Conservation (phyloP, 257 asterid genomes). For the Mitragyna speciosa region DNA sequence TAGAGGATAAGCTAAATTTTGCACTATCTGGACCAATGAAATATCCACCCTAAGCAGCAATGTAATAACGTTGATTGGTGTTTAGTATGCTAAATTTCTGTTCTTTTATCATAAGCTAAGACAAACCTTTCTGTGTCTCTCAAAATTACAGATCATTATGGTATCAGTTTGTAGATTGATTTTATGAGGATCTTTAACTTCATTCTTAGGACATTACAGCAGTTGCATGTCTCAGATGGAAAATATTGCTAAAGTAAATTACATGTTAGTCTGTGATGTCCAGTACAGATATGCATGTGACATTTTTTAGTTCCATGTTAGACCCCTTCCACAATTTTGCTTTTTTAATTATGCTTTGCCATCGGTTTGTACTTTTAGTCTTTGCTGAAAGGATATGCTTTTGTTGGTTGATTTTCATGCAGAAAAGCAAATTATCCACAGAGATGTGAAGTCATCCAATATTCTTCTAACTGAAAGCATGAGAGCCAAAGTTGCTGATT, state of each 20-base stretch:
- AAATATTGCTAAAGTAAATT: neutral
- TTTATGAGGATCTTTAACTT: neutral
- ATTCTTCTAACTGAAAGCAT: conserved; percentile 87
- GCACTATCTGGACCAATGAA: neutral
- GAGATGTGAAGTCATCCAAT: conserved; percentile 97
- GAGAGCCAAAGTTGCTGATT: conserved; percentile 95
- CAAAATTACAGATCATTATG: neutral
- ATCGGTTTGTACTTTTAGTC: neutral
- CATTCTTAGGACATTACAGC: neutral
- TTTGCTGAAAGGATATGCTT: neutral
- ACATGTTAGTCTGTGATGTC: neutral
- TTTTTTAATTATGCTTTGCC: neutral
- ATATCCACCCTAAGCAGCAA: neutral
- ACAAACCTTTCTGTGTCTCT: neutral
- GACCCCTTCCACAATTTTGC: neutral
- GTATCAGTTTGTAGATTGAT: neutral
- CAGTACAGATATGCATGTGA: neutral
- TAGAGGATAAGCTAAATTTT: neutral
- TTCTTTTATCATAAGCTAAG: neutral
- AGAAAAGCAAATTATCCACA: conserved; percentile 98
- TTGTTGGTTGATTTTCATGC: conserved; percentile 20
- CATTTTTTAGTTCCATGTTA: neutral
- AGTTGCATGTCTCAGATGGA: neutral
- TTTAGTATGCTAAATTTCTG: too few species aligned
- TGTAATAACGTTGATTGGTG: too few species aligned